Evolutionary conservation across 2,329 filamentous ascomycete species (phyloP).

Genomic region (Cytospora paraplurivora): DNA sequence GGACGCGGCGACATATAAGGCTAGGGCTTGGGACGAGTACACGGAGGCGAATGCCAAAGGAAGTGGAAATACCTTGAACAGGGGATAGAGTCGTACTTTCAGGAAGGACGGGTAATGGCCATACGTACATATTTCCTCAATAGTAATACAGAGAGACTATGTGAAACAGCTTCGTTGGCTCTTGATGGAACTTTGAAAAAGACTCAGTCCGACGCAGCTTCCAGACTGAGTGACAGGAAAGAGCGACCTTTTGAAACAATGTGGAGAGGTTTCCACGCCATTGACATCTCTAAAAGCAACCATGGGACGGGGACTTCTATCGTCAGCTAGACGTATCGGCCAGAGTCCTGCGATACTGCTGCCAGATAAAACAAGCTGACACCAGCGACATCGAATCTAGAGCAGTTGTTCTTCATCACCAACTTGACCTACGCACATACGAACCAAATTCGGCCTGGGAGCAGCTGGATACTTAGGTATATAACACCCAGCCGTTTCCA

Average conservation of each 20-base stretch:
- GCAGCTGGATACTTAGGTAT: neutral
- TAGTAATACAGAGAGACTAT: slow-evolving; percentile 1
- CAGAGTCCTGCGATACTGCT: neutral
- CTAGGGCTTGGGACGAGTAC: slow-evolving; percentile 93
- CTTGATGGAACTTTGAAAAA: neutral
- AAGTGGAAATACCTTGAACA: slow-evolving; percentile 80
- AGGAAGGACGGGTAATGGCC: neutral
- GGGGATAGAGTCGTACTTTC: slow-evolving; percentile 52
- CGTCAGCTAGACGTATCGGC: neutral
- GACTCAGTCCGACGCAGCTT: neutral
- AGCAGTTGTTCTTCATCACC: neutral
- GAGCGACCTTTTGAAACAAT: neutral
- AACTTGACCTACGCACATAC: neutral
- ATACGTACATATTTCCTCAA: neutral
- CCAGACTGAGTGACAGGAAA: neutral
- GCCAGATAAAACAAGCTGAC: slow-evolving; percentile 1
- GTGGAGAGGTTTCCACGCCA: neutral
- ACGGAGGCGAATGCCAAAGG: slow-evolving; percentile 86
- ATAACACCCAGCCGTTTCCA: neutral
- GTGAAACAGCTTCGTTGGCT: neutral
- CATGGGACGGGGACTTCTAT: slow-evolving; percentile 7
- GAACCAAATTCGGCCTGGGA: neutral
- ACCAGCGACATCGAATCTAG: neutral
- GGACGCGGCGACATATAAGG: slow-evolving; percentile 90
- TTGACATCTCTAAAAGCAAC: neutral